Evolutionary conservation across 139 green algal genomes (phyloP).

Genomic region (Chlorella sp.): DNA sequence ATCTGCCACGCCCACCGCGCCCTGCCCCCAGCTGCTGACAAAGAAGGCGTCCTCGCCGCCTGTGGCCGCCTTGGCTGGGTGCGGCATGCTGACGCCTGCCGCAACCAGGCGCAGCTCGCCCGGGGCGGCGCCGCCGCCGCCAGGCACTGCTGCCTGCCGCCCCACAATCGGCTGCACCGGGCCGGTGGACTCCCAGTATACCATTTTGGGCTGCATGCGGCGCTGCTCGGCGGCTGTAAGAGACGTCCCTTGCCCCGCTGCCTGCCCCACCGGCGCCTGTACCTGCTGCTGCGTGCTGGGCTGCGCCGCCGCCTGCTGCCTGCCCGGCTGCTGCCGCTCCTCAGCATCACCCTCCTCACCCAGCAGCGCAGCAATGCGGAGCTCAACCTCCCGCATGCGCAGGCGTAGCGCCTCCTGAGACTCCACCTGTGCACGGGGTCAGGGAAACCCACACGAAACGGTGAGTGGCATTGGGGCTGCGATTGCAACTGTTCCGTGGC

Average conservation of each 20-base stretch:
- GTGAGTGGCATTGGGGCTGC: no score
- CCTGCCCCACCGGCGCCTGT: not conserved
- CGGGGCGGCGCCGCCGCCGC: not conserved
- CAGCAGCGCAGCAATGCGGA: conserved; percentile 15
- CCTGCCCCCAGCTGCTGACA: conserved; percentile 58
- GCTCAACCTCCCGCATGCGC: conserved; percentile 10
- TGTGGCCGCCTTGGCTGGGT: conserved; percentile 79
- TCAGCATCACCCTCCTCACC: not conserved
- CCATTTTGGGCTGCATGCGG: no score
- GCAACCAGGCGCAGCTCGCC: conserved; percentile 21
- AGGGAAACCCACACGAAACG: no score
- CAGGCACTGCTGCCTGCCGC: not conserved
- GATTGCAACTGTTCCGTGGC: no score
- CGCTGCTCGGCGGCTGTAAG: no score
- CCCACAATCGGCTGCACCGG: not conserved
- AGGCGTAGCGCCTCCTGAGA: conserved; percentile 19
- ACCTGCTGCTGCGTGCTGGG: not conserved
- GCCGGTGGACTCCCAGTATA: no score
- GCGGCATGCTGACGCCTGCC: conserved; percentile 50
- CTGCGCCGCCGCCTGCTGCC: not conserved
- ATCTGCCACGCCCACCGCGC: conserved; percentile 85
- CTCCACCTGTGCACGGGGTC: conserved; percentile 11
- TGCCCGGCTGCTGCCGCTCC: not conserved
- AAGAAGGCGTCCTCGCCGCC: conserved; percentile 93
- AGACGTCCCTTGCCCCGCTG: not conserved